phyloP scores from a whole-genome alignment of 352 stramenopile genomes.

The Globisporangium sylvaticum region DNA sequence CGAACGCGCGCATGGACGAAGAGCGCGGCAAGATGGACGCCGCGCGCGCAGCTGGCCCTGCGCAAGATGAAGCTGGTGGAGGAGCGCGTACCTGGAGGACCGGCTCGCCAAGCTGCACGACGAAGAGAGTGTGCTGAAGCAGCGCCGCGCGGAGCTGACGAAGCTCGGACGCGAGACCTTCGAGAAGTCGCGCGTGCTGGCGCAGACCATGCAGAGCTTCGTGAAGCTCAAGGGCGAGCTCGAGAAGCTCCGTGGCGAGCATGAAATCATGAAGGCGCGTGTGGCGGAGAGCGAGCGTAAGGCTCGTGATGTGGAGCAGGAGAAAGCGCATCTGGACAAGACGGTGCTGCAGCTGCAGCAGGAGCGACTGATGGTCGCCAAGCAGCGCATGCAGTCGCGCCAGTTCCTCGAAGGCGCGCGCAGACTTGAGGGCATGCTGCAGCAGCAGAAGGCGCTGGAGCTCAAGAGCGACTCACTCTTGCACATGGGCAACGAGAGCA shows the following conservation, averaged over 20 bases:
- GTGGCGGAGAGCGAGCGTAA: conserved; percentile 31
- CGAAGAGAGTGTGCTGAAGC: conserved; percentile 41
- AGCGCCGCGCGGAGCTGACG: conserved; percentile 47
- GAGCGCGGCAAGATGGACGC: conserved; percentile 68
- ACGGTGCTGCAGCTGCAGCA: conserved; percentile 55
- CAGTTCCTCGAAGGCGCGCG: conserved; percentile 67
- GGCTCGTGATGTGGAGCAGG: conserved; percentile 30
- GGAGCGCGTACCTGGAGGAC: conserved; percentile 57
- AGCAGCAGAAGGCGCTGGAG: conserved; percentile 43
- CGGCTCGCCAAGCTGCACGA: conserved; percentile 42
- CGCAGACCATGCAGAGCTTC: conserved; percentile 35
- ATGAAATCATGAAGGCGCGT: conserved; percentile 32
- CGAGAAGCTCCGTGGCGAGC: conserved; percentile 32
- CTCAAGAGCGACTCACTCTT: background rate
- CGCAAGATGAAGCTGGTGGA: conserved; percentile 54
- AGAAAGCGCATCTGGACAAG: conserved; percentile 50
- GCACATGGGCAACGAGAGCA: background rate
- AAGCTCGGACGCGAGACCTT: conserved; percentile 60
- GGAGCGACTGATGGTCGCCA: conserved; percentile 62
- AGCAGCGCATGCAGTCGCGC: conserved; percentile 72
- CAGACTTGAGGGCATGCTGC: conserved; percentile 55
- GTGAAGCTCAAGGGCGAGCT: conserved; percentile 33
- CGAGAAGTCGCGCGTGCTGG: conserved; percentile 48
- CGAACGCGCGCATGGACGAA: conserved; percentile 56
- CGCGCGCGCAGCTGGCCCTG: conserved; percentile 51